phyloP scores from a whole-genome alignment of 192 early-diverging fungal genomes.

The Funneliformis geosporum region DNA sequence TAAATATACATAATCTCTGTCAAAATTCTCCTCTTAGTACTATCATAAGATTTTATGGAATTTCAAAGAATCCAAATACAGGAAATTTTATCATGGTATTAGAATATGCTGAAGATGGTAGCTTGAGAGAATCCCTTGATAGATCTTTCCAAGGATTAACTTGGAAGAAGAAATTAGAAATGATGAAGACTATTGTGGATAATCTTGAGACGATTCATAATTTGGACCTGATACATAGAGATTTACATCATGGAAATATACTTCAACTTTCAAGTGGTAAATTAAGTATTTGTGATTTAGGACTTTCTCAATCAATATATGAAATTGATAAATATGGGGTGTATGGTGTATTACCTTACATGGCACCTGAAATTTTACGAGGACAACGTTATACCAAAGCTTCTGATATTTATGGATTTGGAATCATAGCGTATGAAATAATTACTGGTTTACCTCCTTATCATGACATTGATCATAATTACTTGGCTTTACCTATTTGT shows the following conservation, averaged over 20 bases:
- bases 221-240: background rate
- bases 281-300: too few species aligned
- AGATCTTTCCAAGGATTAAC: background rate
- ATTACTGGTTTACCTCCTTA: background rate
- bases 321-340: background rate
- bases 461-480: conserved; percentile 4
- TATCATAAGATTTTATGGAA: conserved; percentile 6
- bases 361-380: conserved; percentile 20
- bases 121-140: background rate
- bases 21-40: too few species aligned
- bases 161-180: background rate
- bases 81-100: conserved; percentile 5
- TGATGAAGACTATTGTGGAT: background rate
- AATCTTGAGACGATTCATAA: background rate
- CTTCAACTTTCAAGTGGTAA: background rate
- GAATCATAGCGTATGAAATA: background rate
- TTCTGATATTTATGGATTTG: conserved; percentile 27
- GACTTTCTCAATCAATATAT: too few species aligned
- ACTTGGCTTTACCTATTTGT: too few species aligned
- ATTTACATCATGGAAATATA: conserved; percentile 24
- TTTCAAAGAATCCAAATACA: background rate
- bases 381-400: conserved; percentile 18
- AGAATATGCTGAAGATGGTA: background rate
- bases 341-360: conserved; percentile 27
- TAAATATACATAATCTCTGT: too few species aligned